Percentiles rank a stretch among this genome's conserved stretches.
phyloP scores from a whole-genome alignment of 163 green algal species.

The Picocystis sp. region DNA sequence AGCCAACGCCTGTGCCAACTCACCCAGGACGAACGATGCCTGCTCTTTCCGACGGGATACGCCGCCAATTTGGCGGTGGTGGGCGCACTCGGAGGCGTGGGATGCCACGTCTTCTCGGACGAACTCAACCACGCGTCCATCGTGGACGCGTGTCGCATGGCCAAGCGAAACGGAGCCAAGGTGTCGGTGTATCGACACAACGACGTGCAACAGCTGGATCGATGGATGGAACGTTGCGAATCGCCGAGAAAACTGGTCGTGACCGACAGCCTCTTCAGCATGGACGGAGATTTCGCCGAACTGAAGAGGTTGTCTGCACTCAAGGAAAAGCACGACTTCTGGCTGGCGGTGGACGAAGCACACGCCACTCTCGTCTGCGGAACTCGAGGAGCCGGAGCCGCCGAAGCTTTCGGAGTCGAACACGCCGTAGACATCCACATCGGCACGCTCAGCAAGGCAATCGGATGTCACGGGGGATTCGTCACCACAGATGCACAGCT shows the following conservation, averaged over 20 bases:
- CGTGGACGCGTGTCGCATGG: conserved; percentile 72
- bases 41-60: conserved; percentile 84
- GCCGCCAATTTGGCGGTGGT: conserved; percentile 70
- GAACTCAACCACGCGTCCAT: conserved; percentile 95
- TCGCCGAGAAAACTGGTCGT: conserved; percentile 47
- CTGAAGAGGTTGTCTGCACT: conserved; percentile 49
- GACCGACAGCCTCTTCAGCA: conserved; percentile 83
- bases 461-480: conserved; percentile 79
- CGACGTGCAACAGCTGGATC: conserved; percentile 69
- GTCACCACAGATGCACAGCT: conserved; percentile 27
- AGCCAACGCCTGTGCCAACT: conserved; percentile 54
- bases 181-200: conserved; percentile 74
- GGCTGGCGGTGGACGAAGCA: conserved; percentile 87
- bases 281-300: conserved; percentile 93
- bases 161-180: conserved; percentile 6
- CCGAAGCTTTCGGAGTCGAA: conserved; percentile 31
- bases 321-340: conserved; percentile 47
- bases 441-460: conserved; percentile 87
- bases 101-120: conserved; percentile 64
- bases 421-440: conserved; percentile 68
- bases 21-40: conserved; percentile 42
- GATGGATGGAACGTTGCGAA: conserved; percentile 6
- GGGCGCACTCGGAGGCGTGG: conserved; percentile 22
- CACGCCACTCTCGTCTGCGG: conserved; percentile 77
- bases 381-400: conserved; percentile 22